Base-by-base conservation (phyloP, 176 grass and related monocot genomes). In the Luzula sylvatica region DNA sequence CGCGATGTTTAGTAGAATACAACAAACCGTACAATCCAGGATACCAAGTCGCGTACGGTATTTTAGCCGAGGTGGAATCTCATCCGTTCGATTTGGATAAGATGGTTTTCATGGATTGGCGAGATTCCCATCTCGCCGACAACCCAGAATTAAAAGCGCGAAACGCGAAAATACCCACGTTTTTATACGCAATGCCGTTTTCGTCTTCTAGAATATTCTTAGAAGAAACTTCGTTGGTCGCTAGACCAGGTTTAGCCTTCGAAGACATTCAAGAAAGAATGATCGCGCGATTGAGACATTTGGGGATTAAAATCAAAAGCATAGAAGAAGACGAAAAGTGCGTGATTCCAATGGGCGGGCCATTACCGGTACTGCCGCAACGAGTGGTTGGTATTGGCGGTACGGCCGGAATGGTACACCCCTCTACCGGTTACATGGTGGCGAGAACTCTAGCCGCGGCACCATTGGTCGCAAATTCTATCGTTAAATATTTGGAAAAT, bases 41-140 rank as follows among this genome's bases (percentile, higher is more conserved):
- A 0, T 96, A 89, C 77, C 81, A 96, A 76, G 85, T 96, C 20
- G 92, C 92, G 11, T 96, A 96, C 50, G 92, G 85, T 44, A 75
- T 96, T 66, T 70, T 96, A 44, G 85, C 92, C 20, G 85, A 96
- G 72, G 90, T 96, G 14, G 92, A 96, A 52, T 77, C 13, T 8
- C 92, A 96, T 68, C 92, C 92, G 3, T 96, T 96, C 42, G 92
- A 96, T 68, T 51, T 89, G 71, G 81, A 96, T 67, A 96, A 89
- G 58, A 96, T 96, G 92, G 74, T 96, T 60, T 96, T 96, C 71
- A 96, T 96, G 92, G 92, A 96, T 74, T 86, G 92, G 92, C 81
- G 92, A 59, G 85, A 96, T 71, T 76, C 92, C 0, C 92, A 96
- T 70, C 81, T 96, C 7, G 49, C 59, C 19, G 54, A 71, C 3